These are phyloP conservation scores for Sclerotiophoma versabilis DNA, from an alignment of 2,329 filamentous ascomycete species.

Conservation along the genomic window DNA sequence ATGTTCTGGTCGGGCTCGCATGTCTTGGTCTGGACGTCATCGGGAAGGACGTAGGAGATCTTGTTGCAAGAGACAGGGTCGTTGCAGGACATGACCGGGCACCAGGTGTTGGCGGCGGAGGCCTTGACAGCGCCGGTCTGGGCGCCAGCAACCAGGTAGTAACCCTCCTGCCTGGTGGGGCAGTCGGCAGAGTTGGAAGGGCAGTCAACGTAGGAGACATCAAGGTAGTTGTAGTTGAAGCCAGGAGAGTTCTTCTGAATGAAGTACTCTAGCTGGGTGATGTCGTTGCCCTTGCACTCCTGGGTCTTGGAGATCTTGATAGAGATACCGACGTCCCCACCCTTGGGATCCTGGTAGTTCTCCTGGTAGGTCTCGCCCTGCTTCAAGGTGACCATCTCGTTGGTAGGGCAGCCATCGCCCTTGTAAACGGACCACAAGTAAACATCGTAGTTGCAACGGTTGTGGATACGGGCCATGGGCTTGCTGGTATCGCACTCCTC, in stretches of 20 bases:
- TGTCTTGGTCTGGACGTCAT: slow-evolving; percentile 44
- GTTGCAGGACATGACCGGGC: slow-evolving; percentile 40
- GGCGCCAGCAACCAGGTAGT: slow-evolving; percentile 40
- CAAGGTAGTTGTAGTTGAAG: slow-evolving; percentile 42
- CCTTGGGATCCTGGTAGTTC: slow-evolving; percentile 32
- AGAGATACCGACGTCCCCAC: slow-evolving; percentile 41
- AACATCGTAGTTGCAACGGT: slow-evolving; percentile 48
- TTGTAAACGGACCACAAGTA: slow-evolving; percentile 50
- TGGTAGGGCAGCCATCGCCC: slow-evolving; percentile 32
- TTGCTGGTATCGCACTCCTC: slow-evolving; percentile 20
- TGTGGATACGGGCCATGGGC: slow-evolving; percentile 43
- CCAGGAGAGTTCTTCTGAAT: slow-evolving; percentile 19
- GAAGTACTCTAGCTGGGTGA: slow-evolving; percentile 51
- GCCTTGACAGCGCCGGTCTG: slow-evolving; percentile 25
- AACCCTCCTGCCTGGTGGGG: slow-evolving; percentile 44
- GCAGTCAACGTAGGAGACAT: slow-evolving; percentile 51
- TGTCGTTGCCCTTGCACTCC: slow-evolving; percentile 37
- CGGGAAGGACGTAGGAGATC: slow-evolving; percentile 41
- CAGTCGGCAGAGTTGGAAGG: slow-evolving; percentile 28
- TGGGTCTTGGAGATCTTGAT: slow-evolving; percentile 50
- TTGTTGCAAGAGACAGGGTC: slow-evolving; percentile 33
- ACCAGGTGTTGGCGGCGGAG: slow-evolving; percentile 36
- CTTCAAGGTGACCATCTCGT: slow-evolving; percentile 35
- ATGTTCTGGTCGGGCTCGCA: slow-evolving; percentile 38
- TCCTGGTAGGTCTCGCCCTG: slow-evolving; percentile 43